A percentile compares a stretch with the other conserved stretches of the same genome.
phyloP scores from a whole-genome alignment of 78 protist genomes.

The Emiliania huxleyi region DNA sequence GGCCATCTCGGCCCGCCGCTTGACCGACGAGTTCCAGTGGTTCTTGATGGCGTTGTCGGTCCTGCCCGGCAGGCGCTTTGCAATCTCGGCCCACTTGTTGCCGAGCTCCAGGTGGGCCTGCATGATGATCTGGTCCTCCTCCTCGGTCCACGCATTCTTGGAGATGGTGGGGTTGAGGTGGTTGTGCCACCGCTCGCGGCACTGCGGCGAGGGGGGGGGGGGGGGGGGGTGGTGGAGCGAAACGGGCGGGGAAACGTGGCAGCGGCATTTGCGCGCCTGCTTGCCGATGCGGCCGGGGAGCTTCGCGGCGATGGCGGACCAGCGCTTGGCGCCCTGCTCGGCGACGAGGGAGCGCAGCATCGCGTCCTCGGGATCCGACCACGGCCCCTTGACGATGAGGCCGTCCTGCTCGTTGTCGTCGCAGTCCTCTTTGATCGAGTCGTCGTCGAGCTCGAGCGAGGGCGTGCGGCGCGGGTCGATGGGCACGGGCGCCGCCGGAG shows the following conservation, averaged over 20 bases:
- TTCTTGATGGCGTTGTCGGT: conserved; percentile 92
- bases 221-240: too few relatives aligned
- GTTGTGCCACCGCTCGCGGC: conserved; percentile 83
- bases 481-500: background rate
- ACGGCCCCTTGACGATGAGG: background rate
- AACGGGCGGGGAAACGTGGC: background rate
- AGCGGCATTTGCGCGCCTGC: conserved; percentile 16
- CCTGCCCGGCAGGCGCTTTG: conserved; percentile 80
- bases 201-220: conserved; percentile 51
- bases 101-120: conserved; percentile 70
- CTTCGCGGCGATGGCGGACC: conserved; percentile 54
- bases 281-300: conserved; percentile 66
- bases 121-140: conserved; percentile 78
- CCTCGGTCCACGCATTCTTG: conserved; percentile 77
- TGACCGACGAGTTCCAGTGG: conserved; percentile 82
- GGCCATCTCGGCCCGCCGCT: background rate
- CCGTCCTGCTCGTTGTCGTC: background rate
- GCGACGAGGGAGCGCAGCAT: conserved; percentile 44
- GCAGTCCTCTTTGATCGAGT: background rate
- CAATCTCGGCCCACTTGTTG: conserved; percentile 88
- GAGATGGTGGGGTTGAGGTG: conserved; percentile 81
- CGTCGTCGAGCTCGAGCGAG: background rate
- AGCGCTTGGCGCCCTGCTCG: conserved; percentile 44
- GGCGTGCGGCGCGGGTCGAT: background rate
- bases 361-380: conserved; percentile 49